Percentiles rank a stretch among this genome's conserved stretches.
Evolutionary conservation across 495 filamentous ascomycete genomes (phyloP).

Genomic region (Penicillium macrosclerotiorum): DNA sequence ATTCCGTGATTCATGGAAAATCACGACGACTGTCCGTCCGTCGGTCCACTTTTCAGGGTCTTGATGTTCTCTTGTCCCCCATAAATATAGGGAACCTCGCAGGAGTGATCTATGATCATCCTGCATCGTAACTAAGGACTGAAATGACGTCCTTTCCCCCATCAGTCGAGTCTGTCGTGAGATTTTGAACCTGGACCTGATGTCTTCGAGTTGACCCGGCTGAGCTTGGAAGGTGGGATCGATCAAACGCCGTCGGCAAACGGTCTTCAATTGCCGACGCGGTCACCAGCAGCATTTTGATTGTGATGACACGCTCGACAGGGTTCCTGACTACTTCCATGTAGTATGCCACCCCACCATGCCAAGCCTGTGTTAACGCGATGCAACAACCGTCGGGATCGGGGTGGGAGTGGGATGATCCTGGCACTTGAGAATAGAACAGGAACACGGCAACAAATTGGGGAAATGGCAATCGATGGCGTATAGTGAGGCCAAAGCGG

Average conservation of each 20-base stretch:
- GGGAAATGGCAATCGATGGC: too few relatives aligned
- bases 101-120: background rate
- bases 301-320: too few relatives aligned
- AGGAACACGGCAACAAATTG: too few relatives aligned
- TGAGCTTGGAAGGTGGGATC: too few relatives aligned
- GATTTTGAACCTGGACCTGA: too few relatives aligned
- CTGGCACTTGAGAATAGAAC: too few relatives aligned
- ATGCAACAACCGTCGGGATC: background rate
- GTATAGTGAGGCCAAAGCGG: too few relatives aligned
- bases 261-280: conserved; percentile 5
- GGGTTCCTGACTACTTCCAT: too few relatives aligned
- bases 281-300: too few relatives aligned
- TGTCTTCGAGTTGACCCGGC: too few relatives aligned
- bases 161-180: too few relatives aligned
- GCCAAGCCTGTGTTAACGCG: background rate
- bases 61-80: background rate
- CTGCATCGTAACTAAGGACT: background rate
- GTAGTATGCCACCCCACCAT: too few relatives aligned
- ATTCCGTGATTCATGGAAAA: conserved; percentile 19
- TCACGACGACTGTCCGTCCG: conserved; percentile 5
- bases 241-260: conserved; percentile 10
- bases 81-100: background rate
- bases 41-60: conserved; percentile 1
- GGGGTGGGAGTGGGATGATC: conserved; percentile 1
- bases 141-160: background rate